phyloP scores from a whole-genome alignment of 2,329 filamentous ascomycete species.

The Helotiales sp. region DNA sequence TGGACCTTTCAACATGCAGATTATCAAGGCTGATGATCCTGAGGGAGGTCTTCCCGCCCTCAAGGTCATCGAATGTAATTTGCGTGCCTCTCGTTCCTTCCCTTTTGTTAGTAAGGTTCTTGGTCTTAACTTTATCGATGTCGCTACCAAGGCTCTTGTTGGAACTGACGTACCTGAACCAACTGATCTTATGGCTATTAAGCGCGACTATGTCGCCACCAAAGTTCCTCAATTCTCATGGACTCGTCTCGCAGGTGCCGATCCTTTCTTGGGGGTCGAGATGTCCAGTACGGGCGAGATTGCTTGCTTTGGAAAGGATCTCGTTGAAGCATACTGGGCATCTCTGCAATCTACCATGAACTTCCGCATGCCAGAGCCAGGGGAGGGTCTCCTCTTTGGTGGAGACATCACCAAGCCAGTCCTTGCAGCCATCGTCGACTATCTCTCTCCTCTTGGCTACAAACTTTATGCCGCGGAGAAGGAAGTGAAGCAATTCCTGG shows the following conservation, averaged over 20 bases:
- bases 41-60: slow-evolving; percentile 74
- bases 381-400: slow-evolving; percentile 92
- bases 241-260: slow-evolving; percentile 95
- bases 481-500: slow-evolving; percentile 80
- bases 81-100: slow-evolving; percentile 96
- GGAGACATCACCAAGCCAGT: slow-evolving; percentile 72
- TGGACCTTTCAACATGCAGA: slow-evolving; percentile 99
- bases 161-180: slow-evolving; percentile 82
- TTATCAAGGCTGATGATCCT: slow-evolving; percentile 86
- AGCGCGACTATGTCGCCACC: slow-evolving; percentile 91
- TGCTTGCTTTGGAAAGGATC: slow-evolving; percentile 95
- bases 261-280: slow-evolving; percentile 96
- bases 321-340: slow-evolving; percentile 97
- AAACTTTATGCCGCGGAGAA: slow-evolving; percentile 86
- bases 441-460: slow-evolving; percentile 86
- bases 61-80: slow-evolving; percentile 98
- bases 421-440: slow-evolving; percentile 80
- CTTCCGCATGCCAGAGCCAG: slow-evolving; percentile 93
- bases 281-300: slow-evolving; percentile 98
- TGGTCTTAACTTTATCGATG: slow-evolving; percentile 94
- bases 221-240: slow-evolving; percentile 99
- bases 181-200: slow-evolving; percentile 81
- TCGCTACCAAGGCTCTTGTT: slow-evolving; percentile 89
- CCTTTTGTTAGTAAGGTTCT: slow-evolving; percentile 98
- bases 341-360: slow-evolving; percentile 98